Base-by-base conservation (phyloP, 768 basidiomycete species). In the Tricholoma matsutake region DNA sequence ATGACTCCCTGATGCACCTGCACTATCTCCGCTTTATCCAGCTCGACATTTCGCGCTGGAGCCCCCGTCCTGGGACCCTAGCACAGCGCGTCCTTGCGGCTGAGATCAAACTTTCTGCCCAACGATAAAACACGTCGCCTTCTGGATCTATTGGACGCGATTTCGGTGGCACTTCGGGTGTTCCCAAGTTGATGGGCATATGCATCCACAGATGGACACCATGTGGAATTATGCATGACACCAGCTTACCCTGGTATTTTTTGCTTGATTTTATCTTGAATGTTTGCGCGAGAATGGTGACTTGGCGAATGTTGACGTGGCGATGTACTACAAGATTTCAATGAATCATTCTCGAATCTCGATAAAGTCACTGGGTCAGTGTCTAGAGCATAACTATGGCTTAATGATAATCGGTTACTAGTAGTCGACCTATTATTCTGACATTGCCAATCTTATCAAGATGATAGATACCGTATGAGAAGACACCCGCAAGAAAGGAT, bases 61-160 rank as follows among this genome's bases (percentile, higher is more conserved):
- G 47, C 1, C 75, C 67, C 8, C 65, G 64, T 28, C 67, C 69
- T 1, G 62, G 55, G 28, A 52, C 2, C 49, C 64, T 16, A 16
- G 66, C 68, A 0, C 75, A 74, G 55, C 72, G 75, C 9, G 68
- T 69, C 1, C 63, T 77, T 31, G 73, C 72, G n/a, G 63, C 68
- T 7, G 75, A 77, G 60, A 54, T 76, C 41, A 70, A 47, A 71
- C 65, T 0, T 76, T 63, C 56, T 73, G 74, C 34, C 72, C 74
- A 0, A 63, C 66, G 0, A 53, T 76, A 3, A 60, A 60, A 5
- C 43, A 62, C 0, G 68, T 77, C 20, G 62, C 72, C 9, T 74
- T 78, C 57, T 76, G 74, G 74, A 56, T 71, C 1, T 65, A 69
- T 1, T 57, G 41, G 25, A 66, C 67, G 18, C 63, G 68, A 11